A percentile compares a stretch with the other conserved stretches of the same genome.
phyloP scores from a whole-genome alignment of 805 yeast genomes.

The Saturnispora silvae region DNA sequence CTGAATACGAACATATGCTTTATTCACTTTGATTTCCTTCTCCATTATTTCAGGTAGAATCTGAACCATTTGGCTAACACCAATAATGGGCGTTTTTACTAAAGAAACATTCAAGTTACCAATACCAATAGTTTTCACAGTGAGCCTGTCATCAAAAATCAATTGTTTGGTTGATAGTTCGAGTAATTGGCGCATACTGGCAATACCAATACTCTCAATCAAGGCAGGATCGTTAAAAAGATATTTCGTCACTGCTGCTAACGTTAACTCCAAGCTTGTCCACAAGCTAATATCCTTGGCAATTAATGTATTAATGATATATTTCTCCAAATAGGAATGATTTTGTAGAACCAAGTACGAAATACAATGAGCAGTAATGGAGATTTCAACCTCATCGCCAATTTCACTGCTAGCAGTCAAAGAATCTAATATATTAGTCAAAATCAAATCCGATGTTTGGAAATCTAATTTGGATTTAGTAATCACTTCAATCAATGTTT shows the following conservation, averaged over 20 bases:
- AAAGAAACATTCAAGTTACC: conserved; percentile 49
- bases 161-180: conserved; percentile 19
- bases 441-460: conserved; percentile 7
- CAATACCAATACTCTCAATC: conserved; percentile 8
- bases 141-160: conserved; percentile 32
- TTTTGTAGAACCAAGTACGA: conserved; percentile 15
- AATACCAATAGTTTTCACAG: conserved; percentile 50
- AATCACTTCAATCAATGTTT: conserved; percentile 11
- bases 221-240: conserved; percentile 14
- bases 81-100: conserved; percentile 41
- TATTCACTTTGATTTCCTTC: conserved; percentile 43
- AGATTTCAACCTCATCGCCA: conserved; percentile 14
- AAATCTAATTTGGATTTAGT: conserved; percentile 1
- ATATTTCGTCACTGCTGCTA: conserved; percentile 24
- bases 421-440: conserved; percentile 6
- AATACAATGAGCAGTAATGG: conserved; percentile 19
- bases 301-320: conserved; percentile 11
- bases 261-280: conserved; percentile 15
- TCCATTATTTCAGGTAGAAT: conserved; percentile 41
- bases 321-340: conserved; percentile 10
- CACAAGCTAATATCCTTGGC: background rate
- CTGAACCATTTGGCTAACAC: conserved; percentile 34
- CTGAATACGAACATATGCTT: conserved; percentile 49
- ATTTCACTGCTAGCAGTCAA: background rate
- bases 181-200: conserved; percentile 15